phyloP scores from a whole-genome alignment of 768 basidiomycete species.

The Mycena capillaripes region DNA sequence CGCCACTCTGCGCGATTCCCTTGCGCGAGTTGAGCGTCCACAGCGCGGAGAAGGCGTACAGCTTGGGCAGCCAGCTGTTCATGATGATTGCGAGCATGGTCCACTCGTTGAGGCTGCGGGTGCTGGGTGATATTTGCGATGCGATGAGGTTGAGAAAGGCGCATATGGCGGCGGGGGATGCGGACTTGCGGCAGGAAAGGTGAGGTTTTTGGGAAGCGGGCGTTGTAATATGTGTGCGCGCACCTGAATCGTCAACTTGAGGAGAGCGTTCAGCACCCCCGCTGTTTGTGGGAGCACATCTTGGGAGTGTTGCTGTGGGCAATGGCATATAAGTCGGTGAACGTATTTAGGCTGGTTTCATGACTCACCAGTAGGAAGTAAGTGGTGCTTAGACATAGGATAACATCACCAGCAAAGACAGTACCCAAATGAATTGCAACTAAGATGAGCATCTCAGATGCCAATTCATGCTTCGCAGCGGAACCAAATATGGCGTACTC shows the following conservation, averaged over 20 bases:
- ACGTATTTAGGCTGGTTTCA: too few species aligned
- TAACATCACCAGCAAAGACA: neutral
- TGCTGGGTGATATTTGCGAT: neutral
- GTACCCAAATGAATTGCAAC: neutral
- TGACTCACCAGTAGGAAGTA: neutral
- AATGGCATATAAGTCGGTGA: neutral
- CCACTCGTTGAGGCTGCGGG: neutral
- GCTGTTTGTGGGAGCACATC: neutral
- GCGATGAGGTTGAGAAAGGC: neutral
- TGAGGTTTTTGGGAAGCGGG: neutral
- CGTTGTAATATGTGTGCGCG: neutral
- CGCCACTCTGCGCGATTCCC: neutral
- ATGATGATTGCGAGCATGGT: neutral
- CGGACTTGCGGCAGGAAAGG: neutral
- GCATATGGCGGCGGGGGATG: neutral
- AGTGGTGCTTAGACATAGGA: neutral
- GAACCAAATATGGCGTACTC: neutral
- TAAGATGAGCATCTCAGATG: neutral
- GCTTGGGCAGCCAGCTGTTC: neutral
- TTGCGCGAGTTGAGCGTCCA: slow-evolving; percentile 3
- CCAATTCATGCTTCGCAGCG: neutral
- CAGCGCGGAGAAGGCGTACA: neutral
- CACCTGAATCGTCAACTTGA: slow-evolving; percentile 1
- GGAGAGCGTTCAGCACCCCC: neutral
- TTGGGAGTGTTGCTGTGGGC: neutral